Conservation (phyloP, 2,329 filamentous ascomycete species). For the Ophiocordyceps australis region DNA sequence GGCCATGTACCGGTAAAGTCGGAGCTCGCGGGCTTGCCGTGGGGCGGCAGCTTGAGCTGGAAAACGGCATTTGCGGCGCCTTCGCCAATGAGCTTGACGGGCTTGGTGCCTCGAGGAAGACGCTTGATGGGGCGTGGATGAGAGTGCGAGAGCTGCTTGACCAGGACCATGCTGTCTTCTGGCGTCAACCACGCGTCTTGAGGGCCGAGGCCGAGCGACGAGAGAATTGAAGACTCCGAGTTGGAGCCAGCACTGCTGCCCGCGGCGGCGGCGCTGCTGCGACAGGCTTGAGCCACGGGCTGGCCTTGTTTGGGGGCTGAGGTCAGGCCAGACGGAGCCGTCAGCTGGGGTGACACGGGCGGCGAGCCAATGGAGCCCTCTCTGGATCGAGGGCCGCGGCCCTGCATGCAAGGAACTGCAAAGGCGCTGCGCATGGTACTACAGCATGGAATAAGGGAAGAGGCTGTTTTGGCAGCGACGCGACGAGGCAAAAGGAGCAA, state of each 20-base stretch:
- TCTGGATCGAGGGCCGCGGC: constrained; percentile 7
- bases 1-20: constrained; percentile 16
- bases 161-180: constrained; percentile 6
- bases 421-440: no score
- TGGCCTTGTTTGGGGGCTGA: constrained; percentile 6
- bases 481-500: no score
- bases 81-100: constrained; percentile 35
- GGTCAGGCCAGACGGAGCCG: constrained; percentile 2
- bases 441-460: no score
- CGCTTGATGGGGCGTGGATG: constrained; percentile 10
- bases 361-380: constrained; percentile 8
- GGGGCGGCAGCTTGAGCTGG: constrained; percentile 26
- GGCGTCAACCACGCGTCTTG: constrained; percentile 7
- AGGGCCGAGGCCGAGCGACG: constrained; percentile 3
- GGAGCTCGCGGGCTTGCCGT: constrained; percentile 9
- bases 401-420: constrained; percentile 8
- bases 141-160: constrained; percentile 5
- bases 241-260: constrained; percentile 3
- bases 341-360: constrained; percentile 6
- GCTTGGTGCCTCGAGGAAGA: constrained; percentile 14
- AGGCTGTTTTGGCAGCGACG: no score
- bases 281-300: constrained; percentile 4
- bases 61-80: constrained; percentile 67
- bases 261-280: constrained; percentile 3
- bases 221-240: no score